Conservation (phyloP, 768 basidiomycete genomes). For the Floccularia luteovirens region DNA sequence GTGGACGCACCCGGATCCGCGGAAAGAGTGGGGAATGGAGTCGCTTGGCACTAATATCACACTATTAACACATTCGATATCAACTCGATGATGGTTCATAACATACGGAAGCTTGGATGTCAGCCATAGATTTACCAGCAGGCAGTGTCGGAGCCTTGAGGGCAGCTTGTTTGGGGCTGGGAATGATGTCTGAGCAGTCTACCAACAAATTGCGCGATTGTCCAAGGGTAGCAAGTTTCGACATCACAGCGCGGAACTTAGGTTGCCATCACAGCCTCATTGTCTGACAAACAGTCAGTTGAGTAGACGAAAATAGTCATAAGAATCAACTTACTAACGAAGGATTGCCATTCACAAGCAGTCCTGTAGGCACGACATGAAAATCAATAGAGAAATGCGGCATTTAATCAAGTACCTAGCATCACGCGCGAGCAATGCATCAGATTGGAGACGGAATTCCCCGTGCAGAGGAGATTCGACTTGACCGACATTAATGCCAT, state of each 20-base stretch:
- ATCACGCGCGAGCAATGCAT: slow-evolving; percentile 15
- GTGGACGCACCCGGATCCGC: not conserved
- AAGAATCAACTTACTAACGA: slow-evolving; percentile 17
- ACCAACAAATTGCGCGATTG: slow-evolving; percentile 12
- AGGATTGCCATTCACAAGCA: slow-evolving; percentile 8
- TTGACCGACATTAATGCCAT: not conserved
- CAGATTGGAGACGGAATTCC: slow-evolving; percentile 21
- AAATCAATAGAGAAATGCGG: not conserved
- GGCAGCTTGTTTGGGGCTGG: slow-evolving; percentile 7
- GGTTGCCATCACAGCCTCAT: slow-evolving; percentile 15
- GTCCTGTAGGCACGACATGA: not conserved
- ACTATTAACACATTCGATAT: too few species aligned
- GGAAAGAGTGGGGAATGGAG: not conserved
- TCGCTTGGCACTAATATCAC: not conserved
- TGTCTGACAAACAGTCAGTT: slow-evolving; percentile 6
- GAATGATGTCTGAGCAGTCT: slow-evolving; percentile 22
- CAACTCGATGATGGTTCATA: not conserved
- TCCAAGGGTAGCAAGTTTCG: slow-evolving; percentile 22
- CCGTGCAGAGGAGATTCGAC: slow-evolving; percentile 8
- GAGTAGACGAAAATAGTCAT: too few species aligned
- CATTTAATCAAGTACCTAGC: slow-evolving; percentile 10
- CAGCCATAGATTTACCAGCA: slow-evolving; percentile 17
- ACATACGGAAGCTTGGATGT: slow-evolving; percentile 18
- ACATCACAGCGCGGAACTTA: slow-evolving; percentile 21
- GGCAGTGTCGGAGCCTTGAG: slow-evolving; percentile 14